Percentiles rank a stretch among this genome's conserved stretches.
Evolutionary conservation across 495 filamentous ascomycete species (phyloP).

Genomic region (Hyaloscypha variabilis): DNA sequence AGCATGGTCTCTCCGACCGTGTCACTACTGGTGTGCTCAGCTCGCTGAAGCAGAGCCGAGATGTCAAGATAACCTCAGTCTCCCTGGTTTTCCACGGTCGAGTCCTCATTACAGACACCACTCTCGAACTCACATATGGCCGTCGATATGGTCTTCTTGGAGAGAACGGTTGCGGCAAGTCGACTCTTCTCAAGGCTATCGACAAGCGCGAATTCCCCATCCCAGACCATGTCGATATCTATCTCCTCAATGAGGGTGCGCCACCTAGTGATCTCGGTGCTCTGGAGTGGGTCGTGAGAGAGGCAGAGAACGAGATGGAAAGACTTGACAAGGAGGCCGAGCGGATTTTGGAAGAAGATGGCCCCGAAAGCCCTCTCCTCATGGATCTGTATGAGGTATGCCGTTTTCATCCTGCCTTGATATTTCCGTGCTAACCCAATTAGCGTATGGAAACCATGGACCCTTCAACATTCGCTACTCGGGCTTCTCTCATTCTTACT

Average conservation of each 20-base stretch:
- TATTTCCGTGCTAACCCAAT: constrained; percentile 36
- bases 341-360: constrained; percentile 85
- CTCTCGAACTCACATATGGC: constrained; percentile 89
- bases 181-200: constrained; percentile 93
- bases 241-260: constrained; percentile 98
- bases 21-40: constrained; percentile 97
- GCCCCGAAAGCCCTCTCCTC: constrained; percentile 87
- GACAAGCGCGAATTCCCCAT: constrained; percentile 91
- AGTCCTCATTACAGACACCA: constrained; percentile 91
- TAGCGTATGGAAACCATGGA: constrained; percentile 99
- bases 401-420: background rate
- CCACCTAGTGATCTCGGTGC: constrained; percentile 86
- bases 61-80: constrained; percentile 94
- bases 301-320: constrained; percentile 93
- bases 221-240: constrained; percentile 97
- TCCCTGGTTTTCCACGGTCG: constrained; percentile 97
- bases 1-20: constrained; percentile 93
- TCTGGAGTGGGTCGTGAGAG: constrained; percentile 93
- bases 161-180: constrained; percentile 99
- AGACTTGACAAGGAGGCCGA: constrained; percentile 86
- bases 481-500: constrained; percentile 94
- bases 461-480: constrained; percentile 97
- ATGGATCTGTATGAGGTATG: constrained; percentile 96
- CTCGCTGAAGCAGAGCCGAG: constrained; percentile 78
- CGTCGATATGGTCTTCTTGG: constrained; percentile 93